phyloP scores from a whole-genome alignment of 2,329 filamentous ascomycete species.

The Gliomastix tumulicola region DNA sequence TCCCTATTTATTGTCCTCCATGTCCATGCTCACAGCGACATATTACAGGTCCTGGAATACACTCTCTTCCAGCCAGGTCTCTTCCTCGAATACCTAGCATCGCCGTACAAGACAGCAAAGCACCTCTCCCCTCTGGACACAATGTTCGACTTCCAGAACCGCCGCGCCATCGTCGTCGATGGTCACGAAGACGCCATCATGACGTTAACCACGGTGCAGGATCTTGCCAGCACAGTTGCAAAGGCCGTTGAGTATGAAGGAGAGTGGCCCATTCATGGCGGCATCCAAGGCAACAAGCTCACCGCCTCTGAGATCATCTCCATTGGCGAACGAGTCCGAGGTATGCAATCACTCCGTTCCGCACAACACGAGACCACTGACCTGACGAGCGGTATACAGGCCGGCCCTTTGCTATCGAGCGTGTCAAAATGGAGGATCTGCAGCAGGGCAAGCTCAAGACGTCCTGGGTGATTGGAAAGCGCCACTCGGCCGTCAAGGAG shows the following conservation, averaged over 20 bases:
- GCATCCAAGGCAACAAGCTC: slow-evolving; percentile 29
- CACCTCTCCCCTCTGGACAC: slow-evolving; percentile 30
- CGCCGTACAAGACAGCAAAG: slow-evolving; percentile 37
- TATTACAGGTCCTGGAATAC: slow-evolving; percentile 51
- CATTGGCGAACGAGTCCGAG: slow-evolving; percentile 31
- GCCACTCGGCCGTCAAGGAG: not conserved
- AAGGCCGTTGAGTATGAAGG: slow-evolving; percentile 33
- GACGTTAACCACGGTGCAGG: slow-evolving; percentile 34
- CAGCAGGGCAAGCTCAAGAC: slow-evolving; percentile 10
- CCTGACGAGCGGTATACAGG: slow-evolving; percentile 6
- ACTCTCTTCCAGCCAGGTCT: slow-evolving; percentile 47
- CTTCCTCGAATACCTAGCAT: slow-evolving; percentile 48
- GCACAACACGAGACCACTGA: not conserved
- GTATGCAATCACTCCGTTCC: slow-evolving; percentile 13
- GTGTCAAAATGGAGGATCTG: slow-evolving; percentile 11
- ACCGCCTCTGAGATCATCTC: slow-evolving; percentile 26
- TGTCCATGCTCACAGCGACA: too few species aligned
- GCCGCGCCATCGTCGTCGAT: slow-evolving; percentile 33
- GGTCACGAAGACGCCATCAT: slow-evolving; percentile 32
- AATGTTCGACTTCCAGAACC: slow-evolving; percentile 27
- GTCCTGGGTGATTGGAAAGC: slow-evolving; percentile 11
- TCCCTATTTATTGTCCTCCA: too few species aligned
- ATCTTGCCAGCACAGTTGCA: slow-evolving; percentile 31
- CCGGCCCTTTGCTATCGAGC: slow-evolving; percentile 10
- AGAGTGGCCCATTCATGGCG: slow-evolving; percentile 32